These are phyloP conservation scores for Ogataea paradorogensis DNA, from an alignment of 805 yeast species.

Conservation along the genomic window DNA sequence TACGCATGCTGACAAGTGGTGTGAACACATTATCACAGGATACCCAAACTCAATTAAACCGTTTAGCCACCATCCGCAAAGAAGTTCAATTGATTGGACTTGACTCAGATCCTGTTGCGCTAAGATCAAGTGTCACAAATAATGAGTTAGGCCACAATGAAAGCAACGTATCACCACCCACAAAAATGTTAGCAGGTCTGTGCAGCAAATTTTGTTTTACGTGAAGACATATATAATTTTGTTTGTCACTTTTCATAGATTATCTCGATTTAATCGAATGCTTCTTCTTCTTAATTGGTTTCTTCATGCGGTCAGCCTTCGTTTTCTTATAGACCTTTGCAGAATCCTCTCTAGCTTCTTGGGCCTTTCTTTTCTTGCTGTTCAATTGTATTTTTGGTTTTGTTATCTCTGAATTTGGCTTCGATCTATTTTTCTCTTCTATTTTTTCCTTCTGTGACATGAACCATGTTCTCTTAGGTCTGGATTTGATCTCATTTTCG, in stretches of 20 bases:
- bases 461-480: constrained; percentile 98
- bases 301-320: constrained; percentile 54
- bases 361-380: constrained; percentile 65
- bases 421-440: constrained; percentile 37
- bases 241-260: too few species aligned
- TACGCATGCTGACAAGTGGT: constrained; percentile 47
- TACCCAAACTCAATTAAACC: constrained; percentile 42
- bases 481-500: constrained; percentile 74
- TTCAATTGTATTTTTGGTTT: constrained; percentile 50
- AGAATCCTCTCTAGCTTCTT: constrained; percentile 58
- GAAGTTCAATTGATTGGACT: constrained; percentile 48
- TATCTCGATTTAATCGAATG: constrained; percentile 18
- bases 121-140: background rate
- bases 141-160: background rate
- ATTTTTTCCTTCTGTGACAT: constrained; percentile 58
- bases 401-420: constrained; percentile 25
- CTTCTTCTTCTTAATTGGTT: constrained; percentile 26
- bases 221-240: background rate
- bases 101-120: constrained; percentile 9
- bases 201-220: constrained; percentile 18
- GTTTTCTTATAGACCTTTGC: constrained; percentile 77
- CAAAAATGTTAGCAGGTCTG: constrained; percentile 8
- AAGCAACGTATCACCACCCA: background rate
- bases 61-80: constrained; percentile 43
- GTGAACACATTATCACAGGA: constrained; percentile 40